Percentiles rank a stretch among this genome's conserved stretches.
These are phyloP conservation scores for Didymellaceae sp. DNA, from an alignment of 2,329 filamentous ascomycete genomes.

Conservation along the genomic window DNA sequence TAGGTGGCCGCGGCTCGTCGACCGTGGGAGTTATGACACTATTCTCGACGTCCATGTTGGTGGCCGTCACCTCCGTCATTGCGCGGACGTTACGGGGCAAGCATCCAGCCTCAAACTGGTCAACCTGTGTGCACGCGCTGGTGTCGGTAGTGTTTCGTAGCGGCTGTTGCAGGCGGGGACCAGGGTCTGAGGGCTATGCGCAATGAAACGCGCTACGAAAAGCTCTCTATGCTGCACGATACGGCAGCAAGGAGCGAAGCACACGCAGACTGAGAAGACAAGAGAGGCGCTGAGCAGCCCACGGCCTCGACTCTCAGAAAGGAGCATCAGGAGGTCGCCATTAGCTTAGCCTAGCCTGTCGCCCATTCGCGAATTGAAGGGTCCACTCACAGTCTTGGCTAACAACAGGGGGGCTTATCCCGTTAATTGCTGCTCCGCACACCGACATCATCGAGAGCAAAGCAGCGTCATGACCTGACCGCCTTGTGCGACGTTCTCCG, in stretches of 20 bases:
- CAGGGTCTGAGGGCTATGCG: slow-evolving; percentile 14
- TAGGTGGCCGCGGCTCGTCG: slow-evolving; percentile 30
- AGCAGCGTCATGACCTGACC: slow-evolving; percentile 10
- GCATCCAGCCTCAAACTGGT: slow-evolving; percentile 17
- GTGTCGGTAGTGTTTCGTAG: slow-evolving; percentile 15
- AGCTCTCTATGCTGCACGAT: slow-evolving; percentile 6
- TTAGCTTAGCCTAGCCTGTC: slow-evolving; percentile 19
- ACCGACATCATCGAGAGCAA: slow-evolving; percentile 16
- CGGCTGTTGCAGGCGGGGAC: slow-evolving; percentile 12
- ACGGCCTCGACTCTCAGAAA: slow-evolving; percentile 17
- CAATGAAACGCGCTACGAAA: slow-evolving; percentile 18
- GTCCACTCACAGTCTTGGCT: slow-evolving; percentile 18
- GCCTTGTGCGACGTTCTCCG: slow-evolving; percentile 10
- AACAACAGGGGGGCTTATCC: slow-evolving; percentile 13
- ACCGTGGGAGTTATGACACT: slow-evolving; percentile 8
- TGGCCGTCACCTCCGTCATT: slow-evolving; percentile 24
- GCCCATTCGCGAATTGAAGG: slow-evolving; percentile 20
- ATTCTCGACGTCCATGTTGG: slow-evolving; percentile 30
- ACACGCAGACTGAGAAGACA: slow-evolving; percentile 10
- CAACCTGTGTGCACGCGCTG: slow-evolving; percentile 5
- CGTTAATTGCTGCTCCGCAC: slow-evolving; percentile 19
- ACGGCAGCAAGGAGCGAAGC: slow-evolving; percentile 8
- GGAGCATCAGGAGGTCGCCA: slow-evolving; percentile 22
- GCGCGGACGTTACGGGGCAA: slow-evolving; percentile 19
- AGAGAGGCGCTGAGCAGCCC: slow-evolving; percentile 15